phyloP scores from a whole-genome alignment of 495 filamentous ascomycete genomes.

The Rusavskia elegans region DNA sequence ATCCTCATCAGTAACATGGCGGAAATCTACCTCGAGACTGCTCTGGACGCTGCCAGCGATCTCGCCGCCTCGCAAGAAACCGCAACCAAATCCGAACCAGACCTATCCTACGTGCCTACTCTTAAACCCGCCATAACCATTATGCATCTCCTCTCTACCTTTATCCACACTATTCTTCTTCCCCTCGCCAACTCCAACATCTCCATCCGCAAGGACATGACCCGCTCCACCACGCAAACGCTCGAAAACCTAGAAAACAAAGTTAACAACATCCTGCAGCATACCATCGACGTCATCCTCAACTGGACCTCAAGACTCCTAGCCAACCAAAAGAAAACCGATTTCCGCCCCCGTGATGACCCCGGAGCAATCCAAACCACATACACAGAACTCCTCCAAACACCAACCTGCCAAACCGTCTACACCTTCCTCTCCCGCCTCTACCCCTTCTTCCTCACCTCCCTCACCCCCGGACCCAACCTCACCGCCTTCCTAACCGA shows the following conservation, averaged over 20 bases:
- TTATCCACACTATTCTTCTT: conserved; percentile 79
- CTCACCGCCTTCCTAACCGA: conserved; percentile 66
- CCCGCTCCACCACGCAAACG: conserved; percentile 58
- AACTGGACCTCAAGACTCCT: conserved; percentile 66
- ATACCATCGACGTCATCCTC: conserved; percentile 67
- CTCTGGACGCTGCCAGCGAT: conserved; percentile 73
- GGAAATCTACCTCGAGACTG: conserved; percentile 87
- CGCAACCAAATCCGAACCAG: conserved; percentile 59
- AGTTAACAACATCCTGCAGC: conserved; percentile 70
- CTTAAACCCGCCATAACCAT: conserved; percentile 74
- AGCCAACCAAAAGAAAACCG: conserved; percentile 69
- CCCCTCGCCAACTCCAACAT: conserved; percentile 77
- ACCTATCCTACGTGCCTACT: conserved; percentile 65
- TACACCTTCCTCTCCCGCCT: conserved; percentile 58
- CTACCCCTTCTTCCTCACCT: conserved; percentile 39
- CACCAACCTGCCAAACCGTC: conserved; percentile 55
- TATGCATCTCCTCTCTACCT: conserved; percentile 81
- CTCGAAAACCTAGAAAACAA: conserved; percentile 75
- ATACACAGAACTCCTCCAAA: conserved; percentile 70
- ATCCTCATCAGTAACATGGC: conserved; percentile 81
- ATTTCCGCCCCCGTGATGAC: conserved; percentile 82
- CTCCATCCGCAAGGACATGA: conserved; percentile 78
- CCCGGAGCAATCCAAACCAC: conserved; percentile 38
- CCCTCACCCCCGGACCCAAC: conserved; percentile 64
- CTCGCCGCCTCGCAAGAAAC: conserved; percentile 58